A percentile compares a stretch with the other conserved stretches of the same genome.
Evolutionary conservation across 805 yeast genomes (phyloP).

Genomic region (Wickerhamiella parazyma): DNA sequence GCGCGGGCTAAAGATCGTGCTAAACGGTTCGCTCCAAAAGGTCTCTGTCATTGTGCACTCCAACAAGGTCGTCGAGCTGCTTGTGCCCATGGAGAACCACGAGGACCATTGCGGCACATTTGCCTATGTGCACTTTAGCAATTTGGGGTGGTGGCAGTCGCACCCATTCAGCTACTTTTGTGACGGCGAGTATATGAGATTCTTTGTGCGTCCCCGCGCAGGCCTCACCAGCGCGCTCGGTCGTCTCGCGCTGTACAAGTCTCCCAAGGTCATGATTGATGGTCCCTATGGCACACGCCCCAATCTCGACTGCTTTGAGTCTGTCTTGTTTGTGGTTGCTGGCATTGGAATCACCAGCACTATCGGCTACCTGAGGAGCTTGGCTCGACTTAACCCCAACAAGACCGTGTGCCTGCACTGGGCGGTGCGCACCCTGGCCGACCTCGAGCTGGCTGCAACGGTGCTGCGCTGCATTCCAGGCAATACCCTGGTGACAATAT

Average conservation of each 20-base stretch:
- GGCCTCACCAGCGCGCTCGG: constrained; percentile 13
- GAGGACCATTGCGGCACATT: constrained; percentile 36
- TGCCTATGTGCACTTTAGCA: constrained; percentile 41
- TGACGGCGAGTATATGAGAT: constrained; percentile 12
- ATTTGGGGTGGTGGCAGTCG: constrained; percentile 45
- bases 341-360: constrained; percentile 49
- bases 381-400: background rate
- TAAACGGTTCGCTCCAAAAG: constrained; percentile 36
- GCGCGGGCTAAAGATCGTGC: constrained; percentile 39
- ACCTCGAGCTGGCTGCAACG: constrained; percentile 11
- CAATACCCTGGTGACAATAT: background rate
- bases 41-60: constrained; percentile 16
- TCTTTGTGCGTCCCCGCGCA: constrained; percentile 11
- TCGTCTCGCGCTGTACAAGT: constrained; percentile 12
- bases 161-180: constrained; percentile 53
- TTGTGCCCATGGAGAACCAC: constrained; percentile 26
- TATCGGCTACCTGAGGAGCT: constrained; percentile 18
- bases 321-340: constrained; percentile 36
- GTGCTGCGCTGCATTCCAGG: constrained; percentile 4
- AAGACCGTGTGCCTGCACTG: constrained; percentile 14
- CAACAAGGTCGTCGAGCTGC: constrained; percentile 27
- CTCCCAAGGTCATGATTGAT: constrained; percentile 35
- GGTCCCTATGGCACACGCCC: constrained; percentile 41
- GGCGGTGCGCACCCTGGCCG: constrained; percentile 11
- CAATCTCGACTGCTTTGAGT: constrained; percentile 27